phyloP scores from a whole-genome alignment of 441 rosid genomes.

The Corymbia calophylla region DNA sequence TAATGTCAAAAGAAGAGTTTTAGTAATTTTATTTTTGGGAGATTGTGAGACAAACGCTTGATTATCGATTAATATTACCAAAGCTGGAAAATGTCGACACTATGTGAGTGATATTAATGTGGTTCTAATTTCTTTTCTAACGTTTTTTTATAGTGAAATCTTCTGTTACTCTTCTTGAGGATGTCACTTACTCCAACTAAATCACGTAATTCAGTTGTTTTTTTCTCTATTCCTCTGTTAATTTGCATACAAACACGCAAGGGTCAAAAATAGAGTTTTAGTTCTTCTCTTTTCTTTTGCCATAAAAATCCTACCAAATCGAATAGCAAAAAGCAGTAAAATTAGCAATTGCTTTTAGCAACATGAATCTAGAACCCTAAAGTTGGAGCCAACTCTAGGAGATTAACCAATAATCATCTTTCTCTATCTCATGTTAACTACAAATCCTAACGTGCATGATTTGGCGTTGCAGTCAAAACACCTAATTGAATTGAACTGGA shows the following conservation, averaged over 20 bases:
- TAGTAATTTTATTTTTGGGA: not conserved
- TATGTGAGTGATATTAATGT: not conserved
- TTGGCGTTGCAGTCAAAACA: not conserved
- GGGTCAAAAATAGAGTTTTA: not conserved
- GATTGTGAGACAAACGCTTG: not conserved
- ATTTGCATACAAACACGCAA: not conserved
- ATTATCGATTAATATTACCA: not conserved
- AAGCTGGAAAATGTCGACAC: not conserved
- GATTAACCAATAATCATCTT: not conserved
- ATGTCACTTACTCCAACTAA: not conserved
- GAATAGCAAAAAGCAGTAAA: not conserved
- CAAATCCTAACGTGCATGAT: not conserved
- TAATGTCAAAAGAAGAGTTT: not conserved
- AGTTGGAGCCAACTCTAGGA: not conserved
- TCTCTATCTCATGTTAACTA: not conserved
- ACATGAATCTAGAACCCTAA: not conserved
- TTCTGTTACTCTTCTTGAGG: accelerated
- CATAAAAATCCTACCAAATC: not conserved
- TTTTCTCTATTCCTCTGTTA: not conserved
- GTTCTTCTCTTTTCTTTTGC: not conserved
- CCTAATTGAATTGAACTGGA: not conserved
- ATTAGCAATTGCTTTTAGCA: not conserved
- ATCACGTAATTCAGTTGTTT: not conserved
- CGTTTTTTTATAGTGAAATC: not conserved
- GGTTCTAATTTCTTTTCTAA: not conserved